Evolutionary conservation across 177 flowering plant species (phyloP), one percentile per base, ranked within the genome.

Genomic region (Vitis hybrid): DNA sequence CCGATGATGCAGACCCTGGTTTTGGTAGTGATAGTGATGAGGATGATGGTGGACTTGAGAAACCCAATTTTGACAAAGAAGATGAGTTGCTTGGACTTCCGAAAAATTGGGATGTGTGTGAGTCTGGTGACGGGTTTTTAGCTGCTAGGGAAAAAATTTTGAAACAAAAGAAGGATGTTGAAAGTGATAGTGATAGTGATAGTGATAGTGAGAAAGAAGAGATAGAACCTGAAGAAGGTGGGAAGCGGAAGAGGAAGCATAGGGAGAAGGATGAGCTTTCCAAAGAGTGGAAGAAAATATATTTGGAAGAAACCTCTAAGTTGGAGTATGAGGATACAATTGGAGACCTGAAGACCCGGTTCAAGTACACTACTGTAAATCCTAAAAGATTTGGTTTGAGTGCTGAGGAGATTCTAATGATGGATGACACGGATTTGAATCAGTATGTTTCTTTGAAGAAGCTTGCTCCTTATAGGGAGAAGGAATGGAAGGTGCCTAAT

Each of bases 261-360:
- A 84, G 82, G 57, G 85, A 90, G 69, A 85, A 79, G 75, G 86
- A 75, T 20, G 77, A 79, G 24, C 66, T 83, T 67, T 80, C 83
- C 68, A 79, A 82, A 59, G 90, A 85, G 24, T 75, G 66, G 27
- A 66, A 77, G 73, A 35, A 13, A n/a, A 69, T 61, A 11, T 61
- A 69, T 51, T 54, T 86, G 81, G 97, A 92, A 32, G 98, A 90
- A 73, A 84, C 83, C 41, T 87, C 89, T 71, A 88, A 91, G 76
- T 74, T 93, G 83, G 97, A 95, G 21, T 93, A 93, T 79, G 98
- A 95, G 72, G 98, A 82, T 78, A 82, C 87, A 3, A 84, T 95
- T 60, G 99, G 91, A 20, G 97, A 89, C 74, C 56, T 91, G 77
- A 95, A 91, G 78, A 94, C 99, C 4, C 83, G 99, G 70, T 94